Percentiles rank a stretch among this genome's conserved stretches.
Conservation (phyloP, 129 eudicot species). For the Centrapalus pauciflorus region DNA sequence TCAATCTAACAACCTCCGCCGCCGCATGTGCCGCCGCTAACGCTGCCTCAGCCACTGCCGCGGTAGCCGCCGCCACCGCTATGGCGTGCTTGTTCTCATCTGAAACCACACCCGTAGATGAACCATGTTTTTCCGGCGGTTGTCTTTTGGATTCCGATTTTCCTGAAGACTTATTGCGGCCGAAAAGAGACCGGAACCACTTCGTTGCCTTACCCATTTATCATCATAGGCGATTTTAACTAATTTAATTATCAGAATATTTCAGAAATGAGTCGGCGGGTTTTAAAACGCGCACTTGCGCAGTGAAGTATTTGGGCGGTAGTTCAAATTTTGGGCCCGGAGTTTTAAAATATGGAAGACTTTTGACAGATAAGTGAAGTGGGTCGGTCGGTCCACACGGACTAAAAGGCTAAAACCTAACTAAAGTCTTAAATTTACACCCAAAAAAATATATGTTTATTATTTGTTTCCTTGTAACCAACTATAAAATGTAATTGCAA, state of each 20-base stretch:
- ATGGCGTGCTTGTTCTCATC: slow-evolving; percentile 88
- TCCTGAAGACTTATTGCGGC: slow-evolving; percentile 31
- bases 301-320: slow-evolving; percentile 34
- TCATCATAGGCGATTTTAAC: slow-evolving; percentile 19
- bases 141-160: slow-evolving; percentile 5
- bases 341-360: slow-evolving; percentile 18
- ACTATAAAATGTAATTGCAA: background rate
- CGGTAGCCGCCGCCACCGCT: slow-evolving; percentile 97
- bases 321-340: slow-evolving; percentile 43
- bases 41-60: slow-evolving; percentile 96
- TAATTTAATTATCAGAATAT: background rate
- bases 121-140: slow-evolving; percentile 7
- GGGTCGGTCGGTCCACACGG: slow-evolving; percentile 29
- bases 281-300: slow-evolving; percentile 4
- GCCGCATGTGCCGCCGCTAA: slow-evolving; percentile 97
- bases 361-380: slow-evolving; percentile 18
- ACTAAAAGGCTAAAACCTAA: slow-evolving; percentile 12
- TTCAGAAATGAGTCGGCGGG: background rate
- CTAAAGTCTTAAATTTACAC: slow-evolving; percentile 10
- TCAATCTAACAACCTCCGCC: slow-evolving; percentile 87
- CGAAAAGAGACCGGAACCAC: slow-evolving; percentile 56
- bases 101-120: slow-evolving; percentile 2
- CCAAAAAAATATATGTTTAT: background rate
- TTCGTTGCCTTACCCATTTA: slow-evolving; percentile 57
- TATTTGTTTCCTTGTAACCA: slow-evolving; percentile 8